phyloP scores from a whole-genome alignment of 495 filamentous ascomycete genomes.

The Daldinia decipiens region DNA sequence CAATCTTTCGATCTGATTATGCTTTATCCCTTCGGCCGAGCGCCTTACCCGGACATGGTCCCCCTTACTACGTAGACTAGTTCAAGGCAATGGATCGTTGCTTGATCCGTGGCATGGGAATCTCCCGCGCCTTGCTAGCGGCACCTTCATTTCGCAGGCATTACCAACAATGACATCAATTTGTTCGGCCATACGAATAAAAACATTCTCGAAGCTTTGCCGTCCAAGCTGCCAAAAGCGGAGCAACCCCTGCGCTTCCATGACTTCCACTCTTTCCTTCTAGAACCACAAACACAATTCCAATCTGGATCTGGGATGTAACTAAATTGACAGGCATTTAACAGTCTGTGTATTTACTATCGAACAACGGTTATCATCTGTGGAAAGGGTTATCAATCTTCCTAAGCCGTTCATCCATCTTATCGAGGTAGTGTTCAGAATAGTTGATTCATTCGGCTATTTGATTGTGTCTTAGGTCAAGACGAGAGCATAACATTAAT shows the following conservation, averaged over 20 bases:
- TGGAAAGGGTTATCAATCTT: background rate
- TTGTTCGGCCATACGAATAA: conserved; percentile 32
- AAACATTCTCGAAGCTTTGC: conserved; percentile 41
- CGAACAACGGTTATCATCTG: background rate
- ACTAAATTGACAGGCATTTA: background rate
- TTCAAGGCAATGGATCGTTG: conserved; percentile 32
- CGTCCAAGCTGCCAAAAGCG: conserved; percentile 15
- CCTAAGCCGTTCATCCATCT: background rate
- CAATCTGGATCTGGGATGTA: background rate
- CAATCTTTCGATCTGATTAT: conserved; percentile 34
- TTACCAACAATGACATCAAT: conserved; percentile 44
- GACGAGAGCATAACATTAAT: background rate
- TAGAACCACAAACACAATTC: conserved; percentile 18
- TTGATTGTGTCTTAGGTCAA: background rate
- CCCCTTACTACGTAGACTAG: conserved; percentile 9
- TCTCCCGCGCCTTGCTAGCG: conserved; percentile 45
- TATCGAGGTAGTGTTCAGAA: background rate
- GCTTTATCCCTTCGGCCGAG: conserved; percentile 24
- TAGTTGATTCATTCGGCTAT: background rate
- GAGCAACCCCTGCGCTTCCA: conserved; percentile 11
- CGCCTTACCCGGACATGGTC: conserved; percentile 5
- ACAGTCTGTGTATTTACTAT: background rate
- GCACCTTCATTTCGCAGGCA: conserved; percentile 45
- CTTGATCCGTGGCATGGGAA: conserved; percentile 43
- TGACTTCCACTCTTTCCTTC: conserved; percentile 19